Evolutionary conservation across 2,329 filamentous ascomycete genomes (phyloP).

Genomic region (Colletotrichum graminicola): DNA sequence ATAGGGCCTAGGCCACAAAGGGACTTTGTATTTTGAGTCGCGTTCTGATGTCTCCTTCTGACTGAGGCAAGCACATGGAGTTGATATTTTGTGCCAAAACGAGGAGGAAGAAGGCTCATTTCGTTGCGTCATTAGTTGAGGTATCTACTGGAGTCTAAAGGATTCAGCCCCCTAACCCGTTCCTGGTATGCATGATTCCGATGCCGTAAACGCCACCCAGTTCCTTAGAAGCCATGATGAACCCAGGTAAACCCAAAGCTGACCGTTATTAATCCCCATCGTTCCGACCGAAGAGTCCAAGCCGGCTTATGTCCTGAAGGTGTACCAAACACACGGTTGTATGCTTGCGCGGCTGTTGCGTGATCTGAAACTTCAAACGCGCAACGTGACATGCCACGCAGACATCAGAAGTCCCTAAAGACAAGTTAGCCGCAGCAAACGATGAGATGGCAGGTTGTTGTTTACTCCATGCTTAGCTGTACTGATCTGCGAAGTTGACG

Average conservation of each 20-base stretch:
- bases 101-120: constrained; percentile 11
- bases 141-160: constrained; percentile 42
- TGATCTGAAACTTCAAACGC: not conserved
- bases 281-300: not conserved
- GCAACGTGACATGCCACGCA: not conserved
- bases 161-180: constrained; percentile 32
- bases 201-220: constrained; percentile 36
- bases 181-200: constrained; percentile 40
- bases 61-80: not conserved
- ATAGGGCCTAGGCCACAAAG: not conserved
- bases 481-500: constrained; percentile 84
- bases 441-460: constrained; percentile 24
- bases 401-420: constrained; percentile 32
- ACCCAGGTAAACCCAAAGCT: constrained; percentile 15
- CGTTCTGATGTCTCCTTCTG: not conserved
- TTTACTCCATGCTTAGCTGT: constrained; percentile 74
- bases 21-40: no score
- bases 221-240: constrained; percentile 28
- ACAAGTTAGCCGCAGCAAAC: not conserved
- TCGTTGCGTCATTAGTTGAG: constrained; percentile 40
- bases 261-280: not conserved
- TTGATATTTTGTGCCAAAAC: not conserved
- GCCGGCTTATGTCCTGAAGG: not conserved
- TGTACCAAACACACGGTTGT: not conserved
- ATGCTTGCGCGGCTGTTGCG: not conserved